These are phyloP conservation scores for Nitzschia sp. DNA, from an alignment of 108 stramenopile species.

Conservation along the genomic window DNA sequence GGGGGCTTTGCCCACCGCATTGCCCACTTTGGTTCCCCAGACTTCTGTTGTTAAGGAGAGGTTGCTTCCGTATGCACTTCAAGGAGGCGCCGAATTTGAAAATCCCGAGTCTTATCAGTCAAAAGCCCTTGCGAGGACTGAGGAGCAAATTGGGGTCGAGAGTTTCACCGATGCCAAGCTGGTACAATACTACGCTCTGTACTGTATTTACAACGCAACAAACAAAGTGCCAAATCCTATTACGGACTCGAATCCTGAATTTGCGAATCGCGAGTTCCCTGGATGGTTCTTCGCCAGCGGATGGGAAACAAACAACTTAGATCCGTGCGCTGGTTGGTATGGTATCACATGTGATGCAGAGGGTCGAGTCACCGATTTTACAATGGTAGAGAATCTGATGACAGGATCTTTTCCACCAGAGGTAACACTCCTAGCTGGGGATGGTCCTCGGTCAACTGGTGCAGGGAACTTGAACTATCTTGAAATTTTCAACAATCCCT, in stretches of 20 bases:
- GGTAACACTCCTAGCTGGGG: slow-evolving; percentile 26
- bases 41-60: slow-evolving; percentile 1
- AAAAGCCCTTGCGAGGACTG: slow-evolving; percentile 29
- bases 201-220: slow-evolving; percentile 29
- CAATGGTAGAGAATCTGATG: slow-evolving; percentile 37
- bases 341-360: slow-evolving; percentile 30
- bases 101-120: slow-evolving; percentile 42
- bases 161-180: slow-evolving; percentile 25
- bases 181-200: slow-evolving; percentile 35
- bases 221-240: slow-evolving; percentile 27
- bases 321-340: slow-evolving; percentile 25
- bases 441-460: slow-evolving; percentile 29
- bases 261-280: slow-evolving; percentile 3
- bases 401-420: slow-evolving; percentile 43
- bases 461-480: slow-evolving; percentile 36
- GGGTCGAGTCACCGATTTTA: slow-evolving; percentile 9
- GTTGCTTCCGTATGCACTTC: slow-evolving; percentile 17
- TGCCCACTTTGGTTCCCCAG: background rate
- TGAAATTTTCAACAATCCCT: slow-evolving; percentile 32
- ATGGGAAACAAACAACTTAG: slow-evolving; percentile 21
- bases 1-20: slow-evolving; percentile 19
- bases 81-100: slow-evolving; percentile 33
- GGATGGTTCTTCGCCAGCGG: slow-evolving; percentile 19
- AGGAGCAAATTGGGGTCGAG: slow-evolving; percentile 31
- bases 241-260: slow-evolving; percentile 17